Percentiles rank a stretch among this genome's conserved stretches.
These are phyloP conservation scores for Hylodesmum podocarpum DNA, from an alignment of 306 rosid species.

Conservation along the genomic window DNA sequence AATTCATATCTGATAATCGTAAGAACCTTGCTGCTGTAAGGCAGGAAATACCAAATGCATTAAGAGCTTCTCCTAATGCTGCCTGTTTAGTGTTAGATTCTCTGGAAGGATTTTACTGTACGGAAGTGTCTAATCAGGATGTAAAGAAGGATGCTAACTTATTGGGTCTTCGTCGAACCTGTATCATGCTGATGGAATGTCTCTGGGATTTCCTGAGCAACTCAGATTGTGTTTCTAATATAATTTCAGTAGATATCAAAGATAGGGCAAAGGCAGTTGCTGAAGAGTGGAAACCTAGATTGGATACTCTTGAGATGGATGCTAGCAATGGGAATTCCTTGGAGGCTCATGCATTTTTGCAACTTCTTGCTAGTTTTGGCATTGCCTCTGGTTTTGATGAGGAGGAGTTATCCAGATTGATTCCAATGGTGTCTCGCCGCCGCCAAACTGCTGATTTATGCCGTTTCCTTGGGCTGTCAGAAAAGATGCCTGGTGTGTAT, in stretches of 20 bases:
- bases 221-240: constrained; percentile 45
- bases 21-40: constrained; percentile 89
- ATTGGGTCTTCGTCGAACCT: constrained; percentile 89
- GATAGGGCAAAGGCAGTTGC: constrained; percentile 72
- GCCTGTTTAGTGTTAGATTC: constrained; percentile 81
- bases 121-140: constrained; percentile 65
- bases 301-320: constrained; percentile 90
- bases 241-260: constrained; percentile 70
- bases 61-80: constrained; percentile 80
- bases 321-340: constrained; percentile 93
- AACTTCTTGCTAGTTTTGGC: constrained; percentile 81
- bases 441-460: constrained; percentile 97
- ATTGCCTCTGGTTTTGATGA: constrained; percentile 85
- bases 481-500: constrained; percentile 86
- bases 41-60: constrained; percentile 88
- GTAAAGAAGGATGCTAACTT: constrained; percentile 90
- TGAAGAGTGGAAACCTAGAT: constrained; percentile 92
- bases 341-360: constrained; percentile 99
- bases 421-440: constrained; percentile 96
- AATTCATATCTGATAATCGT: constrained; percentile 91
- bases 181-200: constrained; percentile 99
- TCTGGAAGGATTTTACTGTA: constrained; percentile 76
- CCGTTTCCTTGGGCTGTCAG: constrained; percentile 90
- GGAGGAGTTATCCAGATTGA: constrained; percentile 72
- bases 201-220: constrained; percentile 66